Conservation (phyloP, 768 basidiomycete genomes). For the Suillus occidentalis region DNA sequence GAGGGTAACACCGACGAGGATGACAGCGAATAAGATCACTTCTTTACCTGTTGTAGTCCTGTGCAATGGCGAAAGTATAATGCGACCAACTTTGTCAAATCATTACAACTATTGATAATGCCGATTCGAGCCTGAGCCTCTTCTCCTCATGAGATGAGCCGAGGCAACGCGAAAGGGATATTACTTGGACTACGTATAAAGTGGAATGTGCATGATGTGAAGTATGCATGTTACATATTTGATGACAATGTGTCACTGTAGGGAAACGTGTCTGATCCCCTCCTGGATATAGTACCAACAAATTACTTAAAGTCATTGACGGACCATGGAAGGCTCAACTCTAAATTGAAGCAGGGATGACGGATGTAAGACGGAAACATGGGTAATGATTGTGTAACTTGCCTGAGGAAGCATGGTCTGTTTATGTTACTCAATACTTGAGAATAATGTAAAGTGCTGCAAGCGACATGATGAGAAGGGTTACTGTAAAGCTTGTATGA, state of each 20-base stretch:
- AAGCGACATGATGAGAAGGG: slow-evolving; percentile 16
- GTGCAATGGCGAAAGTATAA: slow-evolving; percentile 13
- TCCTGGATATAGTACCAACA: not conserved
- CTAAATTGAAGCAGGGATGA: not conserved
- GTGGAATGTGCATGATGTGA: not conserved
- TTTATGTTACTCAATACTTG: slow-evolving; percentile 49
- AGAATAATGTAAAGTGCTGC: slow-evolving; percentile 79
- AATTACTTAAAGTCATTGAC: no score
- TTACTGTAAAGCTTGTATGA: not conserved
- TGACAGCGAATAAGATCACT: slow-evolving; percentile 13
- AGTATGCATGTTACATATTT: not conserved
- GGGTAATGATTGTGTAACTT: not conserved
- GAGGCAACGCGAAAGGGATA: not conserved
- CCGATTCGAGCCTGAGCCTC: not conserved
- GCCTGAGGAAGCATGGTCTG: not conserved
- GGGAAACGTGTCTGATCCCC: not conserved
- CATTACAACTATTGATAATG: not conserved
- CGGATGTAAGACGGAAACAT: not conserved
- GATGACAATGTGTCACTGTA: no score
- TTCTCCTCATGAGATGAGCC: not conserved
- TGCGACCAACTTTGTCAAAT: not conserved
- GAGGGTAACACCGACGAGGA: slow-evolving; percentile 4
- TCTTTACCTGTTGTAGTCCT: not conserved
- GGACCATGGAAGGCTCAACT: not conserved
- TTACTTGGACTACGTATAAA: not conserved